These are phyloP conservation scores for Coix lacrymajobi DNA, from an alignment of 176 grass and related monocot genomes.

Conservation along the genomic window DNA sequence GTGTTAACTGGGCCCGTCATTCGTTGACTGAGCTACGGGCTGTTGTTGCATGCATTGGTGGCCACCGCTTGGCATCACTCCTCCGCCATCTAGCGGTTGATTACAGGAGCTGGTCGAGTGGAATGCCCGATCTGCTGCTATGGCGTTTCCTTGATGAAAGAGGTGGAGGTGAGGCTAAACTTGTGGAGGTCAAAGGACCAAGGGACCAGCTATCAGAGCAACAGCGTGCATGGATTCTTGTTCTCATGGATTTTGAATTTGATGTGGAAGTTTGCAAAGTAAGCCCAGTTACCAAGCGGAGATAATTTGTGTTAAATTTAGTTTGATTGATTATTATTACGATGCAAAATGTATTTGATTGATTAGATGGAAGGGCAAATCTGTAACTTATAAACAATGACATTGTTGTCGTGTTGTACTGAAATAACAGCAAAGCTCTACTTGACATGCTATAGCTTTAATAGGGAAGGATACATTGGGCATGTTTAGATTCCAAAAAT, in stretches of 20 bases:
- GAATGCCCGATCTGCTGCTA: constrained; percentile 82
- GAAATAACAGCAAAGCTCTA: neutral
- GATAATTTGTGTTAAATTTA: constrained; percentile 4
- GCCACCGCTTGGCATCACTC: constrained; percentile 51
- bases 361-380: neutral
- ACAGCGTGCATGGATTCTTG: constrained; percentile 81
- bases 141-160: constrained; percentile 74
- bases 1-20: constrained; percentile 70
- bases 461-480: neutral
- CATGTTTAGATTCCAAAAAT: no score
- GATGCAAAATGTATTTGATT: neutral
- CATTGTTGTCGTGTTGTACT: neutral
- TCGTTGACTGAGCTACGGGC: constrained; percentile 68
- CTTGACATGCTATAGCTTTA: neutral
- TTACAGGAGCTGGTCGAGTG: constrained; percentile 90
- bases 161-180: constrained; percentile 59
- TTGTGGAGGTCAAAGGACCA: constrained; percentile 93
- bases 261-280: constrained; percentile 92
- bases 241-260: constrained; percentile 71
- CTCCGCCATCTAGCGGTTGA: constrained; percentile 70
- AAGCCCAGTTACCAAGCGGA: constrained; percentile 28
- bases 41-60: constrained; percentile 50
- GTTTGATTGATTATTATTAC: constrained; percentile 22
- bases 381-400: constrained; percentile 3
- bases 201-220: constrained; percentile 83